Evolutionary conservation across 2,329 filamentous ascomycete genomes (phyloP).

Genomic region (Emergomyces africanus): DNA sequence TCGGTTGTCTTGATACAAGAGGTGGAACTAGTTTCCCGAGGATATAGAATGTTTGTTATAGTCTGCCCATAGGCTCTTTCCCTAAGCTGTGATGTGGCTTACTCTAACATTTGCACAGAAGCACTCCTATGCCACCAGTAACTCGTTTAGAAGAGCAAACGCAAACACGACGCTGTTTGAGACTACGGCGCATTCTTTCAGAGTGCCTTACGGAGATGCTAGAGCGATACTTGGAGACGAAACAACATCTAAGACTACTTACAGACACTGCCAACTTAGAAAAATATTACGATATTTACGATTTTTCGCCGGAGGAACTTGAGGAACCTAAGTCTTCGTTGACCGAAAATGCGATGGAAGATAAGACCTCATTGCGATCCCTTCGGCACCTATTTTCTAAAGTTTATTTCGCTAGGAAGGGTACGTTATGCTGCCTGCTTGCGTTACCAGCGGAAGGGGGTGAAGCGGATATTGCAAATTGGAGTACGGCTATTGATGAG

Average conservation of each 20-base stretch:
- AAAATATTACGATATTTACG: constrained; percentile 85
- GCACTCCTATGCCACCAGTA: constrained; percentile 80
- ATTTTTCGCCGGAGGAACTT: constrained; percentile 61
- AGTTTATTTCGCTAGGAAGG: constrained; percentile 66
- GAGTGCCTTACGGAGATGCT: constrained; percentile 58
- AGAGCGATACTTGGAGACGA: constrained; percentile 58
- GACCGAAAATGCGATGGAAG: constrained; percentile 55
- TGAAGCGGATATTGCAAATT: constrained; percentile 61
- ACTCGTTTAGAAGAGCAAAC: constrained; percentile 76
- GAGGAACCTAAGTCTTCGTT: constrained; percentile 55
- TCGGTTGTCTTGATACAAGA: constrained; percentile 78
- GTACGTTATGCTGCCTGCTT: constrained; percentile 78
- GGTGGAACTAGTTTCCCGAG: constrained; percentile 86
- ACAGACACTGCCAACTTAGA: constrained; percentile 72
- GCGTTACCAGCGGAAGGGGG: constrained; percentile 74
- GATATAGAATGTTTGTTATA: constrained; percentile 61
- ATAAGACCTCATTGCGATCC: constrained; percentile 62
- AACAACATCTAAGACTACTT: constrained; percentile 54
- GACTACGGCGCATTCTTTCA: constrained; percentile 64
- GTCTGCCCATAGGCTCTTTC: neutral
- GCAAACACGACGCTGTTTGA: constrained; percentile 64
- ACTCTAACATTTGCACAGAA: constrained; percentile 41
- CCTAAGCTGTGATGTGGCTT: neutral
- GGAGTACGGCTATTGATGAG: constrained; percentile 64
- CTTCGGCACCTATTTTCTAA: constrained; percentile 72